phyloP scores from a whole-genome alignment of 139 green algal species.

The Tetraselmis chui region DNA sequence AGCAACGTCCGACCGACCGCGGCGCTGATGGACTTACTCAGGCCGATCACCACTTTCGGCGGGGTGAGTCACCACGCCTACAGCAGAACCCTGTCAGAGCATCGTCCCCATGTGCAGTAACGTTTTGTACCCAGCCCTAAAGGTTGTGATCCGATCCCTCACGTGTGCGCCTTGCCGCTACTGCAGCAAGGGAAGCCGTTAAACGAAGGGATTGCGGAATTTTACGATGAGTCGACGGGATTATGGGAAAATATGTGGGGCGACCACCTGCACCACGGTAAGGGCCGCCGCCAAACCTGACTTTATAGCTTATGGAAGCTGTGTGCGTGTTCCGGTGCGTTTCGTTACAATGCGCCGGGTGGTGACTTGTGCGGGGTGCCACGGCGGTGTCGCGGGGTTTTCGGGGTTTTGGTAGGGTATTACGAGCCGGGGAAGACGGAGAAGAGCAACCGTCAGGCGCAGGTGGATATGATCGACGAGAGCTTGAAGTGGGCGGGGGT shows the following conservation, averaged over 20 bases:
- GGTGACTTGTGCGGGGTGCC: too few relatives aligned
- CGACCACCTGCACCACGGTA: slow-evolving; percentile 96
- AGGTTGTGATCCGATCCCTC: neutral
- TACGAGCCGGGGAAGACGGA: neutral
- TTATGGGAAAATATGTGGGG: slow-evolving; percentile 92
- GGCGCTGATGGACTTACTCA: neutral
- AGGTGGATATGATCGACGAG: slow-evolving; percentile 95
- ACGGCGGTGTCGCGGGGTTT: too few relatives aligned
- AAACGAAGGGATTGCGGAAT: slow-evolving; percentile 88
- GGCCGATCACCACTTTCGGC: neutral
- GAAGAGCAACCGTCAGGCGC: slow-evolving; percentile 71
- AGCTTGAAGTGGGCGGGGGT: slow-evolving; percentile 70
- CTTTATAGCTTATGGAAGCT: too few relatives aligned
- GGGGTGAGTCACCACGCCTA: neutral
- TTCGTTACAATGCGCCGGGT: too few relatives aligned
- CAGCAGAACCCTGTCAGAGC: too few relatives aligned
- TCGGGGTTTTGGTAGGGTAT: neutral
- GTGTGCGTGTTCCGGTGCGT: too few relatives aligned
- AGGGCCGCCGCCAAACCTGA: too few relatives aligned
- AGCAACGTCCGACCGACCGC: neutral
- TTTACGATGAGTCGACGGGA: slow-evolving; percentile 86
- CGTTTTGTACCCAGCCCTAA: neutral
- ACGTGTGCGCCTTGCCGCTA: neutral
- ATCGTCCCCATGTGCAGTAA: neutral
- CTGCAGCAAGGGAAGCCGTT: slow-evolving; percentile 46